Percentiles rank a stretch among this genome's conserved stretches.
Conservation (phyloP, 495 filamentous ascomycete genomes). For the Aspergillus biplanus region DNA sequence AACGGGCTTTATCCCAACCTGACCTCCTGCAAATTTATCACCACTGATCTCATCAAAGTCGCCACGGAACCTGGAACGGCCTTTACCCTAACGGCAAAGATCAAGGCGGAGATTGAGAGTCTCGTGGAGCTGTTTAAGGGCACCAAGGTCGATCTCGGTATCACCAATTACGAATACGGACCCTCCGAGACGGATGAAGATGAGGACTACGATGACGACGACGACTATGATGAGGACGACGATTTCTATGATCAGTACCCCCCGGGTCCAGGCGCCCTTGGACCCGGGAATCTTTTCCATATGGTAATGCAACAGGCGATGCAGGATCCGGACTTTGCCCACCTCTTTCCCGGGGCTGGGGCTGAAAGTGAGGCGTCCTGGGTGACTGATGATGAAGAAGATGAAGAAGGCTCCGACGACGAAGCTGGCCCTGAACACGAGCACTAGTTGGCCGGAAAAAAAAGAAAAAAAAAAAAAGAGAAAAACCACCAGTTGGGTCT, state of each 20-base stretch:
- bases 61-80: constrained; percentile 24
- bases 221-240: constrained; percentile 9
- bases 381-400: constrained; percentile 8
- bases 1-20: constrained; percentile 27
- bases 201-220: constrained; percentile 17
- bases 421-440: neutral
- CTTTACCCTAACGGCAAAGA: no score
- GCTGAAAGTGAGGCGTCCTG: neutral
- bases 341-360: neutral
- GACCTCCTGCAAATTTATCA: constrained; percentile 17
- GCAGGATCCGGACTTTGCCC: constrained; percentile 3
- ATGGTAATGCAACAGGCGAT: constrained; percentile 9
- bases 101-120: constrained; percentile 1
- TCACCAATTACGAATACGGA: constrained; percentile 26
- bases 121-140: constrained; percentile 27
- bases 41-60: constrained; percentile 27
- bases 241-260: neutral
- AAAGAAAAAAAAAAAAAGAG: no score
- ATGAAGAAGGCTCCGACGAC: neutral
- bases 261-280: neutral
- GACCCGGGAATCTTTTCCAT: neutral
- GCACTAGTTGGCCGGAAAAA: no score
- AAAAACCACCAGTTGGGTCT: no score
- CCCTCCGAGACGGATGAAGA: constrained; percentile 4
- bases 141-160: constrained; percentile 28